Percentiles rank a stretch among this genome's conserved stretches.
Evolutionary conservation across 768 basidiomycete genomes (phyloP).

Genomic region (Termitomyces sp.): DNA sequence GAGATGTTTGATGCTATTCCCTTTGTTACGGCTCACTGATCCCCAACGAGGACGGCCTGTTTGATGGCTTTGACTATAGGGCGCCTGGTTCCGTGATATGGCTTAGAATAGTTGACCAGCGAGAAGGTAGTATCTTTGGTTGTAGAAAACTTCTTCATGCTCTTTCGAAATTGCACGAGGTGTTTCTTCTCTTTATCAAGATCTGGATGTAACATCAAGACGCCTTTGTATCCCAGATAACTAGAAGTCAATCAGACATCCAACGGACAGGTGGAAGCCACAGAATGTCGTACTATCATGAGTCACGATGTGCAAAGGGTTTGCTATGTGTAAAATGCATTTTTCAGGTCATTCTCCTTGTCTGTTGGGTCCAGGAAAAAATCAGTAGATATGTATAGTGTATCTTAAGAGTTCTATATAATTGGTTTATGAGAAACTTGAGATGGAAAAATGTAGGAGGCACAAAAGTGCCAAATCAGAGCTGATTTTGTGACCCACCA

Average conservation of each 20-base stretch:
- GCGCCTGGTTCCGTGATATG: constrained; percentile 61
- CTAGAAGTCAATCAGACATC: constrained; percentile 22
- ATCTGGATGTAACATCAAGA: constrained; percentile 60
- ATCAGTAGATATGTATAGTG: too few relatives aligned
- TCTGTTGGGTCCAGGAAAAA: too few relatives aligned
- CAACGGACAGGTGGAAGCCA: not conserved
- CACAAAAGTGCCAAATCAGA: too few relatives aligned
- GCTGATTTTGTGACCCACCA: too few relatives aligned
- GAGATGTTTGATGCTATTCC: not conserved
- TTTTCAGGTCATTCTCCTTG: too few relatives aligned
- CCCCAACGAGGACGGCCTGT: constrained; percentile 58
- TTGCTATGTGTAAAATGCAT: too few relatives aligned
- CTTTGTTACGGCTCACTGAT: constrained; percentile 46
- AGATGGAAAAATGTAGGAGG: too few relatives aligned
- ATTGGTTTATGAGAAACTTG: too few relatives aligned
- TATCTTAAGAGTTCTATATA: too few relatives aligned
- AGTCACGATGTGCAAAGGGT: too few relatives aligned
- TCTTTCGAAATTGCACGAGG: constrained; percentile 54
- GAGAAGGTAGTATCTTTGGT: constrained; percentile 56
- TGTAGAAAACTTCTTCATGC: constrained; percentile 66
- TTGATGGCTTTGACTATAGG: constrained; percentile 57
- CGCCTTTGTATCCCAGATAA: constrained; percentile 70
- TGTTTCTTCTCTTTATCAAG: constrained; percentile 41
- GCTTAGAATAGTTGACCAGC: constrained; percentile 57
- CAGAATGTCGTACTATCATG: constrained; percentile 20